These are phyloP conservation scores for Thalassiosira profunda DNA, from an alignment of 108 stramenopile species.

Conservation along the genomic window DNA sequence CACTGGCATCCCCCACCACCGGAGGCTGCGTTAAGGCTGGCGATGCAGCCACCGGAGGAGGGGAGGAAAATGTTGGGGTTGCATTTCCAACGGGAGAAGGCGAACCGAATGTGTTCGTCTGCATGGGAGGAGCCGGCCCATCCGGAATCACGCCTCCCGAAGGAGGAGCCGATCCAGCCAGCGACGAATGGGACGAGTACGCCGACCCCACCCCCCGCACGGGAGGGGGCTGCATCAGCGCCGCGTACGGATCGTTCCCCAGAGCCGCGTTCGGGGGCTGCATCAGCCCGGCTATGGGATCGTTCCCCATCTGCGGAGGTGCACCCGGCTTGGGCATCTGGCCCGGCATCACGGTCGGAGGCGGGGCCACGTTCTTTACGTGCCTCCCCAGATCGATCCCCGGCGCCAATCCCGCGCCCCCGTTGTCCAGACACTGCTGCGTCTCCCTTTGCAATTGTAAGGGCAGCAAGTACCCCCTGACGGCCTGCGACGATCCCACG, in stretches of 20 bases:
- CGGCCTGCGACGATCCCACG: constrained; percentile 60
- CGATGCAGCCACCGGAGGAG: background rate
- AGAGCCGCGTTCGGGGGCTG: background rate
- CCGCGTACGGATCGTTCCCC: constrained; percentile 36
- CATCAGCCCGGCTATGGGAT: constrained; percentile 1
- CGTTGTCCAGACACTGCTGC: constrained; percentile 75
- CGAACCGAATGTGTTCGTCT: no score
- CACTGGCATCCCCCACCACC: no score
- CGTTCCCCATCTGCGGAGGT: constrained; percentile 6
- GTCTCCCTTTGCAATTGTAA: constrained; percentile 87
- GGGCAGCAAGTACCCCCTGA: constrained; percentile 85
- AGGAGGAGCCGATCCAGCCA: background rate
- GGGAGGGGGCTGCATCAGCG: constrained; percentile 50
- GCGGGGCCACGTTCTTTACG: constrained; percentile 62
- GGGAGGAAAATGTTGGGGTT: background rate
- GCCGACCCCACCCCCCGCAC: background rate
- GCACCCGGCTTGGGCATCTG: background rate
- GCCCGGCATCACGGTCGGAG: constrained; percentile 48
- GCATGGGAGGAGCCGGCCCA: background rate
- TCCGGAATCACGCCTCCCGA: background rate
- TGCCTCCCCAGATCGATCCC: constrained; percentile 86
- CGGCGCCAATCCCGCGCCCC: constrained; percentile 73
- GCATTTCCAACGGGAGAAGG: background rate
- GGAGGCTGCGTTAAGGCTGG: no score
- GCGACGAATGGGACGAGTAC: constrained; percentile 1